phyloP scores from a whole-genome alignment of 768 basidiomycete genomes.

The Kwoniella botswanensis region DNA sequence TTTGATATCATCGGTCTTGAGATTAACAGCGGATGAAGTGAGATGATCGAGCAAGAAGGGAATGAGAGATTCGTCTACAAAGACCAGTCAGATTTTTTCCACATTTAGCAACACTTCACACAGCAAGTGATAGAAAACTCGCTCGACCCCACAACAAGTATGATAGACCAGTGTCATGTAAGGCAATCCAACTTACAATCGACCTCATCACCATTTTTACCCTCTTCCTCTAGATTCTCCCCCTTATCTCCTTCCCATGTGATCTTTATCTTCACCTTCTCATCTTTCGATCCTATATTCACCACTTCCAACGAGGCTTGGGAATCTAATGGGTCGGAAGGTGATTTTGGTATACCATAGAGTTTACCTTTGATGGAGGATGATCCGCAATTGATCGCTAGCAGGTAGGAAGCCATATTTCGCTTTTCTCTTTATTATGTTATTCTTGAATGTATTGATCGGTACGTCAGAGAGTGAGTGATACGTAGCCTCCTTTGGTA shows the following conservation, averaged over 20 bases:
- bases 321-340: conserved; percentile 35
- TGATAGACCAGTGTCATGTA: conserved; percentile 7
- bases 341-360: conserved; percentile 59
- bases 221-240: conserved; percentile 41
- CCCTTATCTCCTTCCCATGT: conserved; percentile 41
- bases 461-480: no score
- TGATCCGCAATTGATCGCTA: conserved; percentile 79
- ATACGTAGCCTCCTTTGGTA: no score
- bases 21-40: conserved; percentile 24
- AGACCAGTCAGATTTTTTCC: no score
- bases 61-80: conserved; percentile 47
- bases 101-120: no score
- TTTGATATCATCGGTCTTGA: conserved; percentile 57
- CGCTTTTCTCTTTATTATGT: background rate
- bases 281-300: conserved; percentile 53
- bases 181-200: conserved; percentile 44
- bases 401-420: conserved; percentile 59
- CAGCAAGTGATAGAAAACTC: no score
- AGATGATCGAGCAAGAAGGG: conserved; percentile 50
- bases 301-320: conserved; percentile 43
- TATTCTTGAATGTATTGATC: background rate
- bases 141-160: no score
- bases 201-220: conserved; percentile 49
- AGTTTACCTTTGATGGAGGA: conserved; percentile 85
- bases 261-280: conserved; percentile 60